Evolutionary conservation across 2,329 filamentous ascomycete species (phyloP).

Genomic region (Cordyceps farinosa): DNA sequence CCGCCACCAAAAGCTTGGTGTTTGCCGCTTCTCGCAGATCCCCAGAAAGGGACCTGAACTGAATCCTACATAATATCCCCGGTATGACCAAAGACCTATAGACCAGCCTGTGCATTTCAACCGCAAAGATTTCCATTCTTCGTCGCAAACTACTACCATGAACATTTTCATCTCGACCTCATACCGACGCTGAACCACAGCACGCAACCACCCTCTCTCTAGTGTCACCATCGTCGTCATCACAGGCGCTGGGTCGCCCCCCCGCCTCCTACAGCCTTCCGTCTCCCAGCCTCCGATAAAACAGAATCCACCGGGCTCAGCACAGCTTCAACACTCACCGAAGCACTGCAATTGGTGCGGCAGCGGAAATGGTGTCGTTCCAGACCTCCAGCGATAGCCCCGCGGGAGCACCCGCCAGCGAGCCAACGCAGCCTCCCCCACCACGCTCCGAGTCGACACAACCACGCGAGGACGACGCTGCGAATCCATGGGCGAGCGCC

Average conservation of each 20-base stretch:
- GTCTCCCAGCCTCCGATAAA: not conserved
- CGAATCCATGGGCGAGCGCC: not conserved
- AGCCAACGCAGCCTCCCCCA: not conserved
- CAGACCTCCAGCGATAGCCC: conserved; percentile 10
- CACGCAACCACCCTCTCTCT: not conserved
- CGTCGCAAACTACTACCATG: not conserved
- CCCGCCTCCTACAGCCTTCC: not conserved
- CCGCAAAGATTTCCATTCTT: not conserved
- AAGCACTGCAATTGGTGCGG: not conserved
- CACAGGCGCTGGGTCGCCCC: not conserved
- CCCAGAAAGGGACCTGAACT: not conserved
- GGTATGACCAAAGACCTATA: not conserved
- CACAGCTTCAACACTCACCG: not conserved
- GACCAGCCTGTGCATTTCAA: not conserved
- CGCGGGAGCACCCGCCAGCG: not conserved
- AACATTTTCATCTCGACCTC: not conserved
- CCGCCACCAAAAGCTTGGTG: not conserved
- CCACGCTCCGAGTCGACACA: not conserved
- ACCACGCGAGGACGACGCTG: not conserved
- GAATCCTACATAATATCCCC: not conserved
- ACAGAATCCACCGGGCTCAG: not conserved
- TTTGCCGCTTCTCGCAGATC: conserved; percentile 1
- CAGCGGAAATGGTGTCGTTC: conserved; percentile 15
- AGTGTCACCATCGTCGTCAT: conserved; percentile 5
- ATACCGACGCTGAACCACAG: not conserved